These are phyloP conservation scores for Eucalyptus tenuipes DNA, from an alignment of 345 rosid genomes.

Conservation along the genomic window DNA sequence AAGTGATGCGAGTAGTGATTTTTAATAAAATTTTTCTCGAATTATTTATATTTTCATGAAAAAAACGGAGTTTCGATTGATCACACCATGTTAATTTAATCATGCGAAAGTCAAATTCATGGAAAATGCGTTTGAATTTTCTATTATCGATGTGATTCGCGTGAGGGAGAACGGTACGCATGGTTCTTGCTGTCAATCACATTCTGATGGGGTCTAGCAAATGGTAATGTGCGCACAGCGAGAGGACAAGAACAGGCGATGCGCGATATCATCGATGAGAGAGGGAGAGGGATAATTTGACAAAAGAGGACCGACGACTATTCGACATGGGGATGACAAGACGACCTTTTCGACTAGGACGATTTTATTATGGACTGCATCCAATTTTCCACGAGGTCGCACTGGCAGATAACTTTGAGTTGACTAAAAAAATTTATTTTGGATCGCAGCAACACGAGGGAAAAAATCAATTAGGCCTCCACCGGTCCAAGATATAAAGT, in stretches of 20 bases:
- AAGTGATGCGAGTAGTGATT: neutral
- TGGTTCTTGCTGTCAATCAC: neutral
- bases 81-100: neutral
- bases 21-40: neutral
- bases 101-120: neutral
- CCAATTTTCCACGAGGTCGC: neutral
- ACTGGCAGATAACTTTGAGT: neutral
- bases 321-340: neutral
- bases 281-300: neutral
- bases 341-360: neutral
- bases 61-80: fast-evolving
- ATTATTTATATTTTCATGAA: neutral
- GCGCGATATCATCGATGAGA: neutral
- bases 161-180: neutral
- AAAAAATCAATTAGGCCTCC: neutral
- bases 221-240: neutral
- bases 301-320: neutral
- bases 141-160: neutral
- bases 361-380: neutral
- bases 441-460: neutral
- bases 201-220: neutral
- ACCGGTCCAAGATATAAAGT: neutral
- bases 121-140: neutral
- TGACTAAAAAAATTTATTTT: neutral
- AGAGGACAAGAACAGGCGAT: neutral